These are phyloP conservation scores for Nicotiana tabacum DNA, from an alignment of 257 asterid genomes.

Conservation along the genomic window DNA sequence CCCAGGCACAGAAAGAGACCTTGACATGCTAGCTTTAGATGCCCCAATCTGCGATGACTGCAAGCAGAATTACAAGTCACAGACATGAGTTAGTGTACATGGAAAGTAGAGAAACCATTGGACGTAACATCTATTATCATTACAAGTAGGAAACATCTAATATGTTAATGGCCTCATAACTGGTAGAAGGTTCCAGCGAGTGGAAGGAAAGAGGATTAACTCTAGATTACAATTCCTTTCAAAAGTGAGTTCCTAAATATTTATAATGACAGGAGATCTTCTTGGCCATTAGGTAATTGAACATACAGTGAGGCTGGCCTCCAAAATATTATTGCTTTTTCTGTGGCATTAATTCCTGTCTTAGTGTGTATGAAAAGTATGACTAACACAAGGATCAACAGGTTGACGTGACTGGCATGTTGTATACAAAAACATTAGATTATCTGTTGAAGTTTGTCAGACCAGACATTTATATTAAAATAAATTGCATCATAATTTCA, in stretches of 20 bases:
- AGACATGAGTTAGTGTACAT: background rate
- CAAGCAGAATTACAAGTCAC: background rate
- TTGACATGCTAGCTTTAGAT: constrained; percentile 47
- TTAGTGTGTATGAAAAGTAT: background rate
- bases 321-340: background rate
- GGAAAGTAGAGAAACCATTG: constrained; percentile 5
- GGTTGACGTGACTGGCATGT: background rate
- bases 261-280: background rate
- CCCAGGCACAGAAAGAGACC: constrained; percentile 88
- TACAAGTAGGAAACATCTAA: constrained; percentile 3
- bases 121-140: background rate
- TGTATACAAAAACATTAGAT: background rate
- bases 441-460: background rate
- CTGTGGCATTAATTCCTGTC: background rate
- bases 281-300: background rate
- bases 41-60: constrained; percentile 36
- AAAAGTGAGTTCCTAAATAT: background rate
- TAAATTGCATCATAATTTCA: background rate
- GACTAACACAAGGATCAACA: background rate
- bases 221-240: background rate
- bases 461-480: background rate
- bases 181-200: background rate
- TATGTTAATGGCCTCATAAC: background rate
- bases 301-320: background rate
- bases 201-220: background rate